phyloP scores from a whole-genome alignment of 1,284 basidiomycete genomes.

The Melampsora larici-populina region DNA sequence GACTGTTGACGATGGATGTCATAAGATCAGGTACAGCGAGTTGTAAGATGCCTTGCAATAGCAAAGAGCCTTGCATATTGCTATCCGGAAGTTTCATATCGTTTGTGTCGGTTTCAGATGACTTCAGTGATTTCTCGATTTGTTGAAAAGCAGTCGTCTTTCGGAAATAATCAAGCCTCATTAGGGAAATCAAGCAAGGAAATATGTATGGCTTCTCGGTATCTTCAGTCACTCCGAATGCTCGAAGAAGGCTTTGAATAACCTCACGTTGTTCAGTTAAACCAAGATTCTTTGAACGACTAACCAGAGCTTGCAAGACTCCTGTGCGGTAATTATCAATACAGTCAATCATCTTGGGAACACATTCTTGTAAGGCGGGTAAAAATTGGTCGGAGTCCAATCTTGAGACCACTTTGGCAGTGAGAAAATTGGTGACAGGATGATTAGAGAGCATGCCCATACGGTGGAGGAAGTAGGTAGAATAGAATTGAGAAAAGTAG shows the following conservation, averaged over 20 bases:
- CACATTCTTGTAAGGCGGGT: conserved; percentile 63
- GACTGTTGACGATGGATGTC: conserved; percentile 64
- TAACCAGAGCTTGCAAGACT: conserved; percentile 68
- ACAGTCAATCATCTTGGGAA: conserved; percentile 59
- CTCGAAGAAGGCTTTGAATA: conserved; percentile 18
- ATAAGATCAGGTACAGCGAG: conserved; percentile 66
- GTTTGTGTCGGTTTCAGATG: conserved; percentile 27
- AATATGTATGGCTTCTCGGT: conserved; percentile 24
- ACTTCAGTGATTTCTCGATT: conserved; percentile 3
- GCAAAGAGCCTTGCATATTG: conserved; percentile 76
- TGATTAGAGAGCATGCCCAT: conserved; percentile 69
- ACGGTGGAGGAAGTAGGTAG: conserved; percentile 69
- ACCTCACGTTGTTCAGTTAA: conserved; percentile 13
- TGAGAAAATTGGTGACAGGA: conserved; percentile 86
- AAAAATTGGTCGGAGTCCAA: conserved; percentile 62
- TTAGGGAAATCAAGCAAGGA: conserved; percentile 37
- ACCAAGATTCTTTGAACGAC: conserved; percentile 58
- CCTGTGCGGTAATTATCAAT: conserved; percentile 64
- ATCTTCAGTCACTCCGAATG: conserved; percentile 27
- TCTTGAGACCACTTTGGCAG: conserved; percentile 70
- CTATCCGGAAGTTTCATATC: conserved; percentile 59
- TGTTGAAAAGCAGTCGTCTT: conserved; percentile 23
- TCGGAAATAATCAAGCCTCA: conserved; percentile 36
- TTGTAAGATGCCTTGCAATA: conserved; percentile 74
- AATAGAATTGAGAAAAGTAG: conserved; percentile 71